These are phyloP conservation scores for Penicillium diatomitis DNA, from an alignment of 495 filamentous ascomycete species.

Conservation along the genomic window DNA sequence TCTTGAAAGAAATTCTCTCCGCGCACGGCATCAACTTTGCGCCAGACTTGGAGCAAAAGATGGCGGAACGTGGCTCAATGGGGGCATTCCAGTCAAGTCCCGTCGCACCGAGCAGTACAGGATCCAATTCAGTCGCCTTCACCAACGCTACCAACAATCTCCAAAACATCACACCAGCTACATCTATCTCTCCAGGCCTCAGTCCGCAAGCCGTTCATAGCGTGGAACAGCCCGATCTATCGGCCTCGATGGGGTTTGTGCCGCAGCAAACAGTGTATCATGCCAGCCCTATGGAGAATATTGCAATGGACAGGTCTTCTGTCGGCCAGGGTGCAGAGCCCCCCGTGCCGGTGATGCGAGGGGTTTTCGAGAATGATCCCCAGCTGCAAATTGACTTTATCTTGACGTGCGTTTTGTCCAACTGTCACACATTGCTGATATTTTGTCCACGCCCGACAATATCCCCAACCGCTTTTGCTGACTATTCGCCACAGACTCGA, in stretches of 20 bases:
- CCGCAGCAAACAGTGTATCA: constrained; percentile 26
- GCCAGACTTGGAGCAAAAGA: constrained; percentile 30
- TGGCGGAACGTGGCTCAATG: constrained; percentile 22
- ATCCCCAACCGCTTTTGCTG: constrained; percentile 8
- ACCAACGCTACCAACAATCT: constrained; percentile 15
- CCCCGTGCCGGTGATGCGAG: constrained; percentile 32
- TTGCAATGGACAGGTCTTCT: constrained; percentile 22
- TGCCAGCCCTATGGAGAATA: constrained; percentile 19
- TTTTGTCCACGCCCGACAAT: neutral
- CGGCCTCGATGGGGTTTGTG: constrained; percentile 22
- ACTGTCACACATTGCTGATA: neutral
- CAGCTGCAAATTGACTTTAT: constrained; percentile 94
- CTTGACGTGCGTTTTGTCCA: constrained; percentile 63
- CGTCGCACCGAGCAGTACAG: constrained; percentile 26
- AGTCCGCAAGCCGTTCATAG: constrained; percentile 24
- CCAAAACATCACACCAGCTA: constrained; percentile 30
- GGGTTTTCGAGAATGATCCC: constrained; percentile 62
- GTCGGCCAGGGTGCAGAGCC: constrained; percentile 15
- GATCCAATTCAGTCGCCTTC: constrained; percentile 22
- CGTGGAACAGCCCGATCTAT: constrained; percentile 27
- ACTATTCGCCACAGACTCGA: constrained; percentile 59
- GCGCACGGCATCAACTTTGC: constrained; percentile 60
- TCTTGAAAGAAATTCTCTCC: constrained; percentile 63
- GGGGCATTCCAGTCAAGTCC: constrained; percentile 23
- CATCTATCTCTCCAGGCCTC: constrained; percentile 27